These are phyloP conservation scores for Carallia pectinifolia DNA, from an alignment of 345 rosid species.

Conservation along the genomic window DNA sequence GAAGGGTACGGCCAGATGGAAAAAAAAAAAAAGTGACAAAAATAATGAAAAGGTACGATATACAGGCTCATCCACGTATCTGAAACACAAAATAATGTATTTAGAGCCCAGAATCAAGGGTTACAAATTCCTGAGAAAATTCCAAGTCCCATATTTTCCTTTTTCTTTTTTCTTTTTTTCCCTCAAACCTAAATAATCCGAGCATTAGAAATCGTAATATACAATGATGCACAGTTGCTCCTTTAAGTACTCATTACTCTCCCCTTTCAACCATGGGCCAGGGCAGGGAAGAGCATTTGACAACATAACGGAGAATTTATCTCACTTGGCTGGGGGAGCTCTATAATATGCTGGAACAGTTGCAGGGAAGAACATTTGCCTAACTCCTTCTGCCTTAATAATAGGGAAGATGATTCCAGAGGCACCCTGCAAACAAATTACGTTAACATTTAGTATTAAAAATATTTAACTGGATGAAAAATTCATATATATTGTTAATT, in stretches of 20 bases:
- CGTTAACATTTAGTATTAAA: not conserved
- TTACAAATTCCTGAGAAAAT: not conserved
- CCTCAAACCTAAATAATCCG: not conserved
- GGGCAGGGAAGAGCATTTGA: not conserved
- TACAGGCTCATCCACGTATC: not conserved
- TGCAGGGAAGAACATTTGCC: slow-evolving; percentile 36
- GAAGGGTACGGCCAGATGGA: no score
- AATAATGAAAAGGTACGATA: no score
- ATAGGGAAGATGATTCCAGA: slow-evolving; percentile 35
- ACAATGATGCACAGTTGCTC: slow-evolving; percentile 12
- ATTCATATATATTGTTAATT: no score
- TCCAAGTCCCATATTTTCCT: not conserved
- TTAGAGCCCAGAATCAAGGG: not conserved
- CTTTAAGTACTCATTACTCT: not conserved
- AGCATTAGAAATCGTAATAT: not conserved
- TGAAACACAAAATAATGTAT: not conserved
- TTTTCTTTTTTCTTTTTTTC: not conserved
- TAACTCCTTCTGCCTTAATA: slow-evolving; percentile 29
- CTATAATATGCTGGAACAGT: slow-evolving; percentile 34
- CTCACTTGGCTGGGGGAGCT: slow-evolving; percentile 20
- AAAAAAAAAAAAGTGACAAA: no score
- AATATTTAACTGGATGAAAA: not conserved
- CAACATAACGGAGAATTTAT: not conserved
- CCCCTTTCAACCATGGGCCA: not conserved
- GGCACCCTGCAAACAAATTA: slow-evolving; percentile 17